Evolutionary conservation across 129 eudicot genomes (phyloP), one percentile per base, ranked within the genome.

Genomic region (Ambrosia artemisiifolia): DNA sequence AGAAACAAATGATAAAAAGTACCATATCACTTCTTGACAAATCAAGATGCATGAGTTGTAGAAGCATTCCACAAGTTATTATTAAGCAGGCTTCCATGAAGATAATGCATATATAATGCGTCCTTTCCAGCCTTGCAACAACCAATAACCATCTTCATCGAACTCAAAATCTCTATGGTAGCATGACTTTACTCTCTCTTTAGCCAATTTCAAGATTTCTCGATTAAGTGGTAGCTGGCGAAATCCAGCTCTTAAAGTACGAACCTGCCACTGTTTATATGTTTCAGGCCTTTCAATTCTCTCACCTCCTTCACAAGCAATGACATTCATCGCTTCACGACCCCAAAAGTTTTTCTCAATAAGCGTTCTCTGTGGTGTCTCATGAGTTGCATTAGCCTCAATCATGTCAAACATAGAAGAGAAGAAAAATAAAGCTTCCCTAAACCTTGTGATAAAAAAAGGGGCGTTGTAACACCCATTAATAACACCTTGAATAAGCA

Each of bases 71-170:
- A 63, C 34, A 48, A 75, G 3, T 60, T 14, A 7, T 53, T 17
- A 80, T 3, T 72, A 63, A 68, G 24, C 77, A 3, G 85, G 79
- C 72, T 63, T 85, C 96, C 96, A 90, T 43, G 80, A 64, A 49
- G 93, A 82, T 66, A 84, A 81, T 1, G 88, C 96, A 68, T 46
- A 79, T 12, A 81, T 68, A 44, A 87, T 90, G 19, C 93, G 83
- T 20, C 96, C 96, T 78, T 90, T 90, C 96, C 96, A 87, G 20
- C 96, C 96, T 67, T 82, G 96, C 80, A 90, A 72, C 87, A 87
- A 55, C 96, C 96, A 90, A 17, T 68, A 77, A 12, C 93, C 90
- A 85, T 87, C 96, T 78, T 82, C 93, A 67, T 90, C 96, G 19
- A 87, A 79, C 34, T 80, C 82, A 44, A 90, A 90, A 74, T 90